Evolutionary conservation across 192 early-diverging fungal species (phyloP).

Genomic region (Entomortierella chlamydospora): DNA sequence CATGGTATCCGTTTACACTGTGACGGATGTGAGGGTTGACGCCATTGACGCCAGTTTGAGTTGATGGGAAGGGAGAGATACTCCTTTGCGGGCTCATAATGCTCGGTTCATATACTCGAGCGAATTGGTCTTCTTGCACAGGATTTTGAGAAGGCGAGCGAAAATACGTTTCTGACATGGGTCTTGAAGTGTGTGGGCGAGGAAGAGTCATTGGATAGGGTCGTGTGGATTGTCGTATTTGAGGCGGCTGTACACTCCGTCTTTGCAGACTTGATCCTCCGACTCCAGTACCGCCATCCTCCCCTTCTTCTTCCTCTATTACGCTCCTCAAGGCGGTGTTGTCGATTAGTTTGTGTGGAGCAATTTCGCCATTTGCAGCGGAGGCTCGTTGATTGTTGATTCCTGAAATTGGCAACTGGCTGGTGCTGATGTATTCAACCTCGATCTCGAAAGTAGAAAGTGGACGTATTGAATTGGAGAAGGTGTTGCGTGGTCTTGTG

Average conservation of each 20-base stretch:
- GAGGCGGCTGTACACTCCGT: background rate
- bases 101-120: slow-evolving; percentile 1
- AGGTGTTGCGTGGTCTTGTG: background rate
- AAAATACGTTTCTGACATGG: slow-evolving; percentile 1
- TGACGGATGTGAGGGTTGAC: background rate
- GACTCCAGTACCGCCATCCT: background rate
- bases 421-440: slow-evolving; percentile 39
- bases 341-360: background rate
- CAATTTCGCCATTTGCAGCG: background rate
- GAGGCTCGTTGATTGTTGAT: background rate
- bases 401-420: no score
- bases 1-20: slow-evolving; percentile 10
- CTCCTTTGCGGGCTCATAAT: background rate
- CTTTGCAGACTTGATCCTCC: background rate
- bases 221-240: background rate
- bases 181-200: slow-evolving; percentile 1
- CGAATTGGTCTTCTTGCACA: background rate
- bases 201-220: slow-evolving; percentile 12
- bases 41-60: background rate
- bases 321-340: slow-evolving; percentile 6
- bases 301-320: slow-evolving; percentile 32
- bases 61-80: background rate
- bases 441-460: slow-evolving; percentile 37
- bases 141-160: slow-evolving; percentile 3
- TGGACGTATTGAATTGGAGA: slow-evolving; percentile 6